A percentile compares a stretch with the other conserved stretches of the same genome.
Conservation (phyloP, 2,329 filamentous ascomycete genomes). For the Thermothelomyces thermophilus region DNA sequence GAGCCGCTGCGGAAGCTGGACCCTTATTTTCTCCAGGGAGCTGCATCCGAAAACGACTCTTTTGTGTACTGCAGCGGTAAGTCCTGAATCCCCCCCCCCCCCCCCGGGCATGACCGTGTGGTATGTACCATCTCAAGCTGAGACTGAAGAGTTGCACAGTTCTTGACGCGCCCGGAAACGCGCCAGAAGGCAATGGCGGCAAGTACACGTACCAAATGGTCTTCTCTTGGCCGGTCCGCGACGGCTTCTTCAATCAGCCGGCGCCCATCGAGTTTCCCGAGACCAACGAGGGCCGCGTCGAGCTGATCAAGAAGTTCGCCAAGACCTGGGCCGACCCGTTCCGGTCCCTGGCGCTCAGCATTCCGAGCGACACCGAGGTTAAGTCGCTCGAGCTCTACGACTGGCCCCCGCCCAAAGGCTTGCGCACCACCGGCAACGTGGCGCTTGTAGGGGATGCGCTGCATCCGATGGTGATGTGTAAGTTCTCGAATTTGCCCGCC, state of each 20-base stretch:
- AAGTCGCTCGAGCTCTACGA: slow-evolving; percentile 43
- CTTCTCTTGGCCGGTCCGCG: slow-evolving; percentile 43
- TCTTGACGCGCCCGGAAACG: slow-evolving; percentile 43
- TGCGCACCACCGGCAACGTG: slow-evolving; percentile 35
- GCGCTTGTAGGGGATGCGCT: slow-evolving; percentile 49
- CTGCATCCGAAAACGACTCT: slow-evolving; percentile 42
- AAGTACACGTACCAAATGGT: slow-evolving; percentile 44
- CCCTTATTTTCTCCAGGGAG: slow-evolving; percentile 49
- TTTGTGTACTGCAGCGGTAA: slow-evolving; percentile 48
- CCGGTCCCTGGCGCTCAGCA: slow-evolving; percentile 33
- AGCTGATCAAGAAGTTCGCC: slow-evolving; percentile 39
- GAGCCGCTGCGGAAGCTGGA: slow-evolving; percentile 41
- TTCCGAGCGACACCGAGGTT: slow-evolving; percentile 37
- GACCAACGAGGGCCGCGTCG: slow-evolving; percentile 33
- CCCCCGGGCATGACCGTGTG: too few species aligned
- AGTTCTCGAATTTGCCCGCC: too few species aligned
- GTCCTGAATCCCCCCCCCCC: too few species aligned
- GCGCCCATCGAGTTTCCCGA: slow-evolving; percentile 36
- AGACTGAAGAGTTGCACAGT: slow-evolving; percentile 28
- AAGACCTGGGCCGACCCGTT: slow-evolving; percentile 46
- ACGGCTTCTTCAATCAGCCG: slow-evolving; percentile 30
- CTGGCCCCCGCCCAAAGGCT: slow-evolving; percentile 35
- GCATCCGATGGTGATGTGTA: slow-evolving; percentile 56
- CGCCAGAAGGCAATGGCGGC: slow-evolving; percentile 25
- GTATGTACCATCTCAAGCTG: too few species aligned